A percentile compares a stretch with the other conserved stretches of the same genome.
phyloP scores from a whole-genome alignment of 441 rosid species.

The Omphalea diandra region DNA sequence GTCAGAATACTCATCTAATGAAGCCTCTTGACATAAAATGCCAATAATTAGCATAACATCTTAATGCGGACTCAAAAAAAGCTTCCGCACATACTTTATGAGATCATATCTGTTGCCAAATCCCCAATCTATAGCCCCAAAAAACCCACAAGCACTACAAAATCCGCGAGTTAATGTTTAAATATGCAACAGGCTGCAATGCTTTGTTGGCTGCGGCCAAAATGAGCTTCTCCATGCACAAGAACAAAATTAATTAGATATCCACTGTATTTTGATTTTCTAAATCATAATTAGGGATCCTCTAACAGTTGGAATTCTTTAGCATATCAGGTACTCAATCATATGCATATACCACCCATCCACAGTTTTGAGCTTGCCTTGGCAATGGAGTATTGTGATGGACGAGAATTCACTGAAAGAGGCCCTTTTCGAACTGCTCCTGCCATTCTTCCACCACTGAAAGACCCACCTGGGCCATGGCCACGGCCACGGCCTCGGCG shows the following conservation, averaged over 20 bases:
- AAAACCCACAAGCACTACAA: conserved; percentile 34
- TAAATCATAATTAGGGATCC: conserved; percentile 32
- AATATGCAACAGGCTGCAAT: conserved; percentile 35
- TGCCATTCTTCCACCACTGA: conserved; percentile 60
- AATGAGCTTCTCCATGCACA: conserved; percentile 45
- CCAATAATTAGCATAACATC: conserved; percentile 31
- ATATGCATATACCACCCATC: too few relatives aligned
- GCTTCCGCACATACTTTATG: conserved; percentile 14
- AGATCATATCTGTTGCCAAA: conserved; percentile 31
- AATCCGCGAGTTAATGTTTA: conserved; percentile 29
- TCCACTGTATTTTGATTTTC: conserved; percentile 40
- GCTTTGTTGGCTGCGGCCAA: conserved; percentile 36
- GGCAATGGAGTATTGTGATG: conserved; percentile 62
- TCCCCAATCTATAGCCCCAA: conserved; percentile 32
- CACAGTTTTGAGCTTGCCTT: too few relatives aligned
- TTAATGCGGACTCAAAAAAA: conserved; percentile 24
- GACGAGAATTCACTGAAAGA: conserved; percentile 66
- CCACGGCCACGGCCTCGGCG: conserved; percentile 62
- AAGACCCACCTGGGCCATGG: conserved; percentile 41
- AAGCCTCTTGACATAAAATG: conserved; percentile 35
- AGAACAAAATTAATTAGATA: conserved; percentile 19
- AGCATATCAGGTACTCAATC: too few relatives aligned
- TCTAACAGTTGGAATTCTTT: conserved; percentile 22
- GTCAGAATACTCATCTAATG: conserved; percentile 27
- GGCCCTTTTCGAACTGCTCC: conserved; percentile 72